Conservation (phyloP, 768 basidiomycete species). For the Astraeus odoratus region DNA sequence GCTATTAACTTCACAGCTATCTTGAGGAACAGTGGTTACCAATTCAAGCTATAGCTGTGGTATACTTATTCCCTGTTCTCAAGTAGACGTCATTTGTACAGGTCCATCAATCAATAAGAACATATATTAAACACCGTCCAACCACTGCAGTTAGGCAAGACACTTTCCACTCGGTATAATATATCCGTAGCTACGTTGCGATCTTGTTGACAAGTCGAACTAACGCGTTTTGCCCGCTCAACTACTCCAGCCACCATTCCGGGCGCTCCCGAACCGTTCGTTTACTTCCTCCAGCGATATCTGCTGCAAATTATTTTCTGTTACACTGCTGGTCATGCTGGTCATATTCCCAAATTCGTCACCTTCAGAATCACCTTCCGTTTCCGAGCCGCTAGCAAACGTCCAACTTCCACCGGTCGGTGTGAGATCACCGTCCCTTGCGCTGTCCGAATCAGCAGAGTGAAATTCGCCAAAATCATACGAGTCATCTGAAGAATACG, state of each 20-base stretch:
- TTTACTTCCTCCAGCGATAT: conserved; percentile 23
- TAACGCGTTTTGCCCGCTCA: not conserved
- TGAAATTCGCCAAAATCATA: conserved; percentile 83
- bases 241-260: conserved; percentile 12
- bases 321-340: conserved; percentile 7
- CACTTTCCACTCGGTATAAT: not conserved
- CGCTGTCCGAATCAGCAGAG: conserved; percentile 27
- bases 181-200: not conserved
- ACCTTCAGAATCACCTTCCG: conserved; percentile 26
- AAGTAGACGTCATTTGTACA: not conserved
- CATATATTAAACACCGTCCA: not conserved
- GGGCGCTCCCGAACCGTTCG: conserved; percentile 15
- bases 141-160: conserved; percentile 1
- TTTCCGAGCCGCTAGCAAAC: conserved; percentile 40
- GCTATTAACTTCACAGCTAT: conserved; percentile 59
- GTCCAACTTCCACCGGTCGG: conserved; percentile 70
- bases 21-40: conserved; percentile 64
- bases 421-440: conserved; percentile 41
- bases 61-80: not conserved
- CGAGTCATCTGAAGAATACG: conserved; percentile 59
- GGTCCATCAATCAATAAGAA: not conserved
- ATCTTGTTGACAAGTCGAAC: not conserved
- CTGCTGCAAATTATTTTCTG: conserved; percentile 16
- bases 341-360: conserved; percentile 21
- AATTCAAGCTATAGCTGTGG: conserved; percentile 31